These are phyloP conservation scores for Corchorus olitorius DNA, from an alignment of 345 rosid genomes.

Conservation along the genomic window DNA sequence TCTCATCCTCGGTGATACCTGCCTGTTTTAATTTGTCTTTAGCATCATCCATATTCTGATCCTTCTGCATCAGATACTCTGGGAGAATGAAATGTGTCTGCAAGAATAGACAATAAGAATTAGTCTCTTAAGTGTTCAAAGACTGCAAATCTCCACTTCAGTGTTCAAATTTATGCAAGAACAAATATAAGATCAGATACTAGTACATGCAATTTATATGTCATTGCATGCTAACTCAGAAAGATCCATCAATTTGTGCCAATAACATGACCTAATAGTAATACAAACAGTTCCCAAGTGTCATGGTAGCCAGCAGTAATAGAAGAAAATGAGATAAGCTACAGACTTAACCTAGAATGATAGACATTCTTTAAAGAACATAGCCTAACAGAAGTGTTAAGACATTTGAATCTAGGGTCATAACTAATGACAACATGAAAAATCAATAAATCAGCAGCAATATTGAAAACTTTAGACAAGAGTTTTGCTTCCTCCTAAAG, in stretches of 20 bases:
- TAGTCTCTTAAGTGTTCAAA: background rate
- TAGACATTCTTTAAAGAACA: background rate
- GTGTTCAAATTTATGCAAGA: slow-evolving; percentile 6
- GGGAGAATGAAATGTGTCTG: slow-evolving; percentile 90
- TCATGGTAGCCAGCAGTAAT: background rate
- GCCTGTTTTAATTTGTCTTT: slow-evolving; percentile 86
- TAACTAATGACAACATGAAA: background rate
- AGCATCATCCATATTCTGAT: slow-evolving; percentile 83
- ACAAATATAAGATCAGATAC: slow-evolving; percentile 3
- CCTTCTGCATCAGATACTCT: slow-evolving; percentile 93
- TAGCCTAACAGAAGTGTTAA: background rate
- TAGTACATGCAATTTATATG: background rate
- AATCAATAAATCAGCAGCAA: background rate
- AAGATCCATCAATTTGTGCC: background rate
- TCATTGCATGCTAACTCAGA: background rate
- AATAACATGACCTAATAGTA: background rate
- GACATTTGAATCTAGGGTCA: background rate
- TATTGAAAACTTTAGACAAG: background rate
- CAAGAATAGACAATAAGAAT: slow-evolving; percentile 14
- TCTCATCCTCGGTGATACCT: slow-evolving; percentile 84
- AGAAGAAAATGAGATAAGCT: background rate
- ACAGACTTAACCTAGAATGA: background rate
- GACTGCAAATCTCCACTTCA: background rate
- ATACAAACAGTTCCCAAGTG: background rate
- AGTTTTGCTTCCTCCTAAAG: background rate